Evolutionary conservation across 2,329 filamentous ascomycete species (phyloP), one percentile per base, ranked within the genome.

Genomic region (Fusarium staphyleae): DNA sequence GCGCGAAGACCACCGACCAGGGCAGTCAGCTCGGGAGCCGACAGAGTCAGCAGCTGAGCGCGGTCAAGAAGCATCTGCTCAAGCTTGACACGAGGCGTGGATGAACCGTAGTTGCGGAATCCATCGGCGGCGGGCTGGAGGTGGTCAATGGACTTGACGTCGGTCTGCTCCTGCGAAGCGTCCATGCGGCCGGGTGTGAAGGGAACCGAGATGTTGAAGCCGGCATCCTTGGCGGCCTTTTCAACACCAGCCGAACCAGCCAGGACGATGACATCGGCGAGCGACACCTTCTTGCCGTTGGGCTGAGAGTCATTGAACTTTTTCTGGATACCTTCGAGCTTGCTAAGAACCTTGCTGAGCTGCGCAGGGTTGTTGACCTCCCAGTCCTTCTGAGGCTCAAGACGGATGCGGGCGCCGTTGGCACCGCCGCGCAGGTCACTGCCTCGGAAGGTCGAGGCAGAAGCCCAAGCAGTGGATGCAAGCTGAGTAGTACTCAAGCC

Each of bases 361-460:
- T 88, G 82, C 1, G 77, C 66, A 19, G 88, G 88, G 78, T 90
- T 89, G 82, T 93, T 92, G 70, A 87, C 82, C 70, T 85, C 74
- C 89, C 89, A 93, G 72, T 85, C 77, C 66, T 85, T 86, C 77
- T 89, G 86, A 19, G 89, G 89, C 55, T 80, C 78, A 13, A 92
- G 87, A 33, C 87, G 86, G 67, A 93, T 89, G 66, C 89, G 89
- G 13, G 85, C 88, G 66, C 89, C 89, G 64, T 92, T 93, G 76
- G 89, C 89, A 68, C 89, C 89, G 65, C 89, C 89, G 60, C 89
- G 89, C 83, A 91, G 92, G 79, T 93, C 89, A 65, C 85, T 82
- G 64, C 86, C 84, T 60, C 88, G 87, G 85, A 87, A 90, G 30
- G 86, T 87, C 2, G 87, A 87, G 19, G 87, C 87, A 0, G 87